Evolutionary conservation across 257 asterid genomes (phyloP).

Genomic region (Paraleonurus japonicus): DNA sequence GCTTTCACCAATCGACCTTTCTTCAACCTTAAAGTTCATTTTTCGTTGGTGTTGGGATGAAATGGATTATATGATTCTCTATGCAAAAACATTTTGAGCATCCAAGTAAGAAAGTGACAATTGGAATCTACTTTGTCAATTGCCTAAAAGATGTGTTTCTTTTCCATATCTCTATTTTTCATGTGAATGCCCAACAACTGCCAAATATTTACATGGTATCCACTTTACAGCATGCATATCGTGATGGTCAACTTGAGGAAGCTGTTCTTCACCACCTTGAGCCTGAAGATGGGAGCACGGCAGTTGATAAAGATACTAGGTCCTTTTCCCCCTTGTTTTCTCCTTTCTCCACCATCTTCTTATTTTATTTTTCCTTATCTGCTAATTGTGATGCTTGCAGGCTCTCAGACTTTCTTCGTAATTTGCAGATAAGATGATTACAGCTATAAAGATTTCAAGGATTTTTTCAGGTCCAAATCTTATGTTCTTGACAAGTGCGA

Average conservation of each 20-base stretch:
- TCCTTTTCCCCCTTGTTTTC: not conserved
- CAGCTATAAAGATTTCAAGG: constrained; percentile 30
- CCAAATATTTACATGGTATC: constrained; percentile 17
- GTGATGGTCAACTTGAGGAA: constrained; percentile 81
- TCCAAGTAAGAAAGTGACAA: not conserved
- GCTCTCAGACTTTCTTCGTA: constrained; percentile 68
- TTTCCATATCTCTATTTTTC: not conserved
- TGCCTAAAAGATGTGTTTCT: too few relatives aligned
- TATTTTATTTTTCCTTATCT: not conserved
- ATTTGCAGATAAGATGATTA: constrained; percentile 63
- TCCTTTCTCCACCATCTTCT: constrained; percentile 3
- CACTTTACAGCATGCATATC: constrained; percentile 66
- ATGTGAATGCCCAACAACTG: constrained; percentile 21
- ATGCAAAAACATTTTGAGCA: too few relatives aligned
- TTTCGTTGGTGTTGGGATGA: not conserved
- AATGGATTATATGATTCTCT: not conserved
- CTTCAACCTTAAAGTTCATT: not conserved
- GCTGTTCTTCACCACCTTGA: constrained; percentile 66
- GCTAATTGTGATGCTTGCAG: constrained; percentile 42
- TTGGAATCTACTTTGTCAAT: not conserved
- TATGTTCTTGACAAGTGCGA: not conserved
- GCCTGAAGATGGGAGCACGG: constrained; percentile 64
- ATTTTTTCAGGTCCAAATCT: constrained; percentile 23
- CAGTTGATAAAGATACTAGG: constrained; percentile 70
- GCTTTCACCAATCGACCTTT: not conserved